Evolutionary conservation across 169 alveolate genomes (phyloP), one percentile per base, ranked within the genome.

Genomic region (Plasmodium fragile): DNA sequence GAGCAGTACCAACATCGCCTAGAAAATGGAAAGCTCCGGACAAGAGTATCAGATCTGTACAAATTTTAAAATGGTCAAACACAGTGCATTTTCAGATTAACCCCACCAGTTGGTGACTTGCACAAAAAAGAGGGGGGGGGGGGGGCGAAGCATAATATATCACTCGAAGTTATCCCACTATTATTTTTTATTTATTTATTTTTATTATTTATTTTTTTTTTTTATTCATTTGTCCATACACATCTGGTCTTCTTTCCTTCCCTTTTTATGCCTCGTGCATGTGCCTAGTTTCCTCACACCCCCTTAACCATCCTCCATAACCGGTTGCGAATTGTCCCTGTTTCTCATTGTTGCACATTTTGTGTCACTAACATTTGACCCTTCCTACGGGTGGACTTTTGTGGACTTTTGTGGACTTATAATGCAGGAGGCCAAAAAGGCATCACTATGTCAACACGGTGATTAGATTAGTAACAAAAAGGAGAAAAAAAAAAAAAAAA

Each of bases 31-130:
- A 94, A 94, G 41, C 80, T 85, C 18, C 55, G 32, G 1, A 94
- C 97, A 59, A 30, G 97, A 28, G 96, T 95, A n/a, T 95, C 97
- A 0, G 97, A 95, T 83, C 81, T 95, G 75, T 95, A 95, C 85
- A 92, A 92, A 4, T 83, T 84, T 90, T 95, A 80, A 75, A 7
- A 3, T 16, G n/a, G 3, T 65, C 43, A 5, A 8, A 0, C 25
- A 39, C 22, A 72, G 18, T 11, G 55, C 55, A 4, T 45, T 45
- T 45, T 1, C 1, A 1, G 55, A 5, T 11, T 0, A 45, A 0
- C n/a, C n/a, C 3, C 55, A 45, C 18, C 18, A 45, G 18, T 8
- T 11, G 55, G 55, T 45, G 55, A 45, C 55, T 11, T 45, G 18
- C 55, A 13, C 18, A 0, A 45, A 45, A 3, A 45, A 45, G 55